These are phyloP conservation scores for Backusella tuberculispora DNA, from an alignment of 192 early-diverging fungal species.

Conservation along the genomic window DNA sequence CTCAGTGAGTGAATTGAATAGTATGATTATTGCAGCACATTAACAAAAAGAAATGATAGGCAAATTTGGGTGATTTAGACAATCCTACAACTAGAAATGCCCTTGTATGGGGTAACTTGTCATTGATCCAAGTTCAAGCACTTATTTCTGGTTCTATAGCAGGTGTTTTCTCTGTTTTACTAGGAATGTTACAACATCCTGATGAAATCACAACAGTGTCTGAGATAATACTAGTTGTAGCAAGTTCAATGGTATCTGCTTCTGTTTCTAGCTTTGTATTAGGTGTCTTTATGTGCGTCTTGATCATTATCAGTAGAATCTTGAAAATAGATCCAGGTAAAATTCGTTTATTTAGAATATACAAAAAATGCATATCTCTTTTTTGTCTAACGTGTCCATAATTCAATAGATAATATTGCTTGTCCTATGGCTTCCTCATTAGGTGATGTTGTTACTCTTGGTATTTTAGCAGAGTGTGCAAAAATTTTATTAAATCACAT, in stretches of 20 bases:
- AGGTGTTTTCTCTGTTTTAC: constrained; percentile 66
- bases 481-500: constrained; percentile 50
- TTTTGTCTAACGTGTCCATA: not conserved
- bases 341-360: not conserved
- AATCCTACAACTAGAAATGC: constrained; percentile 48
- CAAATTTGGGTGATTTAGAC: constrained; percentile 73
- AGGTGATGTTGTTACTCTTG: constrained; percentile 74
- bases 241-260: constrained; percentile 68
- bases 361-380: not conserved
- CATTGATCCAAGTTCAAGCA: constrained; percentile 76
- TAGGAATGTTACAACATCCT: constrained; percentile 59
- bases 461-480: constrained; percentile 62
- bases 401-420: constrained; percentile 69
- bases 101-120: constrained; percentile 74
- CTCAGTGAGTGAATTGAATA: constrained; percentile 25
- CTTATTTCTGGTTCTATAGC: constrained; percentile 73
- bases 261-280: constrained; percentile 73
- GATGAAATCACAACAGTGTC: constrained; percentile 40
- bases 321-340: constrained; percentile 77
- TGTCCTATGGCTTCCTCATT: constrained; percentile 76
- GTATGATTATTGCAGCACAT: not conserved
- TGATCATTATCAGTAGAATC: constrained; percentile 64
- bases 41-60: constrained; percentile 3
- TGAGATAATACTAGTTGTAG: constrained; percentile 60
- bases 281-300: constrained; percentile 70